A percentile compares a stretch with the other conserved stretches of the same genome.
Evolutionary conservation across 805 yeast genomes (phyloP).

Genomic region (Cyberlindnera sargentensis): DNA sequence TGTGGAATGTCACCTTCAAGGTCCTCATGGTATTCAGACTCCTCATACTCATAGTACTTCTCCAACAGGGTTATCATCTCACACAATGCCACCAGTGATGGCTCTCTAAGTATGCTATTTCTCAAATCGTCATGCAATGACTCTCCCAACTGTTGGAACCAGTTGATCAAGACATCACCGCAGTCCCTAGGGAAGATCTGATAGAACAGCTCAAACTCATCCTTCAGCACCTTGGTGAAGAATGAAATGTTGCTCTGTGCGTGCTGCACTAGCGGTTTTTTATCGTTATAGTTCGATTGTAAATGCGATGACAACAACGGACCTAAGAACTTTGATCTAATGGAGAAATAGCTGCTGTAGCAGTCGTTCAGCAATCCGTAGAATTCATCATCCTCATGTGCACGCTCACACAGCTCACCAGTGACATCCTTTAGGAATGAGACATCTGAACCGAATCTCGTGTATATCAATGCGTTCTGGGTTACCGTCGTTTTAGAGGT

Average conservation of each 20-base stretch:
- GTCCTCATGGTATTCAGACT: constrained; percentile 5
- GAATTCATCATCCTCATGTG: constrained; percentile 42
- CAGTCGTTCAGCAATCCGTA: constrained; percentile 64
- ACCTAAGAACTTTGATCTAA: constrained; percentile 44
- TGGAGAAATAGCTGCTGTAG: constrained; percentile 51
- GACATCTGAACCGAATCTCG: constrained; percentile 47
- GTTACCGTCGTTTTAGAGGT: constrained; percentile 31
- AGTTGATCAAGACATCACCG: constrained; percentile 38
- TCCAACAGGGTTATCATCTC: constrained; percentile 67
- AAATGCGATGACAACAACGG: constrained; percentile 34
- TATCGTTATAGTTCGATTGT: constrained; percentile 21
- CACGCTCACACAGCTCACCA: constrained; percentile 31
- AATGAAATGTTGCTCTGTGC: constrained; percentile 57
- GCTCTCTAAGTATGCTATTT: constrained; percentile 61
- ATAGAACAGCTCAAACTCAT: constrained; percentile 54
- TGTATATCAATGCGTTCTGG: constrained; percentile 58
- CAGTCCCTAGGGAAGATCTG: constrained; percentile 40
- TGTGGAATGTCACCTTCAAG: not conserved
- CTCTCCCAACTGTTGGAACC: constrained; percentile 62
- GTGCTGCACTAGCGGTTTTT: constrained; percentile 43
- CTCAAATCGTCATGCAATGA: constrained; percentile 72
- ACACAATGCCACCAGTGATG: constrained; percentile 60
- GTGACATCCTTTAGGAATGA: constrained; percentile 31
- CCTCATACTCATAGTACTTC: constrained; percentile 60
- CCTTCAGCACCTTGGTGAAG: constrained; percentile 51